Percentiles rank a stretch among this genome's conserved stretches.
These are phyloP conservation scores for Ascochyta lentis DNA, from an alignment of 2,329 filamentous ascomycete species.

Conservation along the genomic window DNA sequence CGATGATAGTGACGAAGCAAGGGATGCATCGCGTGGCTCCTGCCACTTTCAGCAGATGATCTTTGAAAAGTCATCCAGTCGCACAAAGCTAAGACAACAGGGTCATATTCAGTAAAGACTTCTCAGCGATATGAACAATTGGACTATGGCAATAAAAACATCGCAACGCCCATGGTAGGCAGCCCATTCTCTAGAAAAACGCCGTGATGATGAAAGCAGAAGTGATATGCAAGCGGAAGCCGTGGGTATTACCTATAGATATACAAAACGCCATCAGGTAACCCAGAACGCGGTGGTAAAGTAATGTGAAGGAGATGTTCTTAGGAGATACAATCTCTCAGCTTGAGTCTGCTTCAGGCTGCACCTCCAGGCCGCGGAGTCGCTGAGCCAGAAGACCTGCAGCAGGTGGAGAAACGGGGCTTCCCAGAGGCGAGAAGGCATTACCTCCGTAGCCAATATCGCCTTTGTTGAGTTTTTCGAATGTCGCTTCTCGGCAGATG, in stretches of 20 bases:
- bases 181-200: background rate
- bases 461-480: constrained; percentile 73
- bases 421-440: constrained; percentile 38
- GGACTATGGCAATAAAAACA: background rate
- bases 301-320: no score
- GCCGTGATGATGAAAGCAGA: background rate
- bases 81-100: constrained; percentile 10
- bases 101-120: constrained; percentile 5
- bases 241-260: constrained; percentile 9
- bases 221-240: background rate
- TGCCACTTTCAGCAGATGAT: constrained; percentile 2
- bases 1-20: background rate
- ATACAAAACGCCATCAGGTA: background rate
- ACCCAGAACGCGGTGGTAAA: background rate
- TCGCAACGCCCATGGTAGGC: background rate
- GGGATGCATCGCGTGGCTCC: background rate
- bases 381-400: constrained; percentile 75
- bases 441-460: constrained; percentile 58
- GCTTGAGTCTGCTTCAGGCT: constrained; percentile 29
- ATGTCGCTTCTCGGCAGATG: constrained; percentile 45
- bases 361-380: constrained; percentile 67
- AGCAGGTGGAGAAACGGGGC: constrained; percentile 64
- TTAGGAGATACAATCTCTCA: background rate
- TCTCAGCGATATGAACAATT: constrained; percentile 3
- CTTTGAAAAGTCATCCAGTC: constrained; percentile 7